These are phyloP conservation scores for Verticillium nonalfalfae DNA, from an alignment of 2,329 filamentous ascomycete species.

Conservation along the genomic window DNA sequence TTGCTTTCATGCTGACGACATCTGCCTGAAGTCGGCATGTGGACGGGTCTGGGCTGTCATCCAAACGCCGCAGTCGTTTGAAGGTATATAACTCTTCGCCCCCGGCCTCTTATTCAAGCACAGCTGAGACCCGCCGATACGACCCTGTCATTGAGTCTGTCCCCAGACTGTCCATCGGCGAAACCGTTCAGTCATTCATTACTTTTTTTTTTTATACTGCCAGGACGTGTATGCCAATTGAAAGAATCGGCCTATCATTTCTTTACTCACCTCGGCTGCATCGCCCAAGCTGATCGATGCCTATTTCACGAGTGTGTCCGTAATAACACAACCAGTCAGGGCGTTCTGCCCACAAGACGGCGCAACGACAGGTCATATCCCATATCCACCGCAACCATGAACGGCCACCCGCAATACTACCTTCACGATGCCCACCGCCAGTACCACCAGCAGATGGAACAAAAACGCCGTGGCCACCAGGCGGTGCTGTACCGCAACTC, in stretches of 20 bases:
- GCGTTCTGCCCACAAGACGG: too few relatives aligned
- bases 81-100: not conserved
- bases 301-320: not conserved
- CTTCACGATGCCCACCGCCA: constrained; percentile 1
- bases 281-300: not conserved
- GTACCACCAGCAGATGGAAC: not conserved
- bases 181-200: not conserved
- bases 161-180: not conserved
- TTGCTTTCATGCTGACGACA: not conserved
- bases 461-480: not conserved
- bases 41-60: not conserved
- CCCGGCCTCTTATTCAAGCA: not conserved
- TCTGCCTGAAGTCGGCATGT: not conserved
- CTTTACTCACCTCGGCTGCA: not conserved
- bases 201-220: not conserved
- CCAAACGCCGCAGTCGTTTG: not conserved
- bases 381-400: not conserved
- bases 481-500: not conserved
- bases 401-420: not conserved
- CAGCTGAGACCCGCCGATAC: not conserved
- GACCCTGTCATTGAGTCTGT: not conserved
- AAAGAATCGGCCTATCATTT: not conserved
- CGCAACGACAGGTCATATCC: not conserved
- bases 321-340: not conserved
- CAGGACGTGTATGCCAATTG: not conserved